Evolutionary conservation across 345 rosid genomes (phyloP).

Genomic region (Erucastrum elatum): DNA sequence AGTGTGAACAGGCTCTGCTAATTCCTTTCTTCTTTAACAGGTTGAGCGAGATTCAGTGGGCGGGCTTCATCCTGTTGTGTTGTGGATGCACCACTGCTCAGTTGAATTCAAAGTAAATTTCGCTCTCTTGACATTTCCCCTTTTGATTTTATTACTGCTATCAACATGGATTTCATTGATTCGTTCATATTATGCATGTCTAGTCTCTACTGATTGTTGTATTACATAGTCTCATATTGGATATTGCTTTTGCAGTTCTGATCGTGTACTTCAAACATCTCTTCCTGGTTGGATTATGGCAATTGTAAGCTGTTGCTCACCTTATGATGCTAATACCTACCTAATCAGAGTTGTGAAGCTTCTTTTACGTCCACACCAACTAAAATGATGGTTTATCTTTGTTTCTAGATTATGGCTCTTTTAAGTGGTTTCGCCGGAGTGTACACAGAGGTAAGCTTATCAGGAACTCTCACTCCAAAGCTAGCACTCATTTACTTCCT

Average conservation of each 20-base stretch:
- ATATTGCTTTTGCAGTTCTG: slow-evolving; percentile 64
- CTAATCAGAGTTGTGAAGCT: not conserved
- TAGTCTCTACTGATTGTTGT: not conserved
- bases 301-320: slow-evolving; percentile 60
- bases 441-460: slow-evolving; percentile 75
- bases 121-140: not conserved
- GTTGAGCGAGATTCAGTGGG: slow-evolving; percentile 96
- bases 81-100: slow-evolving; percentile 99
- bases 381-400: slow-evolving; percentile 1
- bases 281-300: slow-evolving; percentile 96
- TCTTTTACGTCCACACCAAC: slow-evolving; percentile 7
- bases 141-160: not conserved
- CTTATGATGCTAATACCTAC: slow-evolving; percentile 11
- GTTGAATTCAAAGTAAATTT: slow-evolving; percentile 76
- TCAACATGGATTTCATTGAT: not conserved
- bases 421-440: slow-evolving; percentile 97
- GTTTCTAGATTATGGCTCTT: slow-evolving; percentile 86
- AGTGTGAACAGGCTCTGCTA: not conserved
- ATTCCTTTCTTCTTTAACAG: slow-evolving; percentile 42
- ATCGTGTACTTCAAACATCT: slow-evolving; percentile 90
- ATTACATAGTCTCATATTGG: slow-evolving; percentile 1
- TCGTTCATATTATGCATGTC: not conserved
- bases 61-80: slow-evolving; percentile 86
- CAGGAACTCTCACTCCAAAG: not conserved
- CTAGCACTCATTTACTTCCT: slow-evolving; percentile 3